Base-by-base conservation (phyloP, 208 protist species). In the Phytomonas sp. region DNA sequence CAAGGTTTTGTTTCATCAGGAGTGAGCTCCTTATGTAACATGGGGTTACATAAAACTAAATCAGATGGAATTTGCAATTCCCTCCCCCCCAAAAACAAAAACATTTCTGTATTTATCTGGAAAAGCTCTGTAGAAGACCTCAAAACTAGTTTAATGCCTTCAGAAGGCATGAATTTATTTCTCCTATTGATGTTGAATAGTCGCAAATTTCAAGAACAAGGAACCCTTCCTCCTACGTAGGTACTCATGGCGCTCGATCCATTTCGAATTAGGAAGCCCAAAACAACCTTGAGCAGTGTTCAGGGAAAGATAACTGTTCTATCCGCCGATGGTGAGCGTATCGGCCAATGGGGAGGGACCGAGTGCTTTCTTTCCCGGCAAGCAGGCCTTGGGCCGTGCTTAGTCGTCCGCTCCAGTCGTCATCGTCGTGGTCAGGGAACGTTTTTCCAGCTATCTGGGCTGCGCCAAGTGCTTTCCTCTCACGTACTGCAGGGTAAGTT, bases 311-410 rank as follows among this genome's bases (percentile, higher is more conserved):
- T 95, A 40, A 56, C 79, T 23, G 84, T 91, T 26, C 74, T 70
- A 51, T 70, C 74, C 11, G 84, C 85, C 26, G 78, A 88, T 26
- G 89, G 87, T 28, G 85, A 82, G 74, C 80, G 84, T 11, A 78
- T 95, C 37, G 86, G 86, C 4, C 81, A 83, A 68, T 95, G 87
- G 85, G 89, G 89, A 34, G 89, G 89, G 32, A 93, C 89, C 1
- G 86, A 92, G 67, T 95, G 89, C 76, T 95, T 91, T 73, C 85
- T 95, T 62, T 91, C 84, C 2, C 67, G 76, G 9, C 82, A 95
- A 73, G 71, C 64, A 13, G 80, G 79, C 3, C 60, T 90, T 23
- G 89, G 89, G 17, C 89, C 89, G 8, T 95, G 89, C 64, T 76
- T 95, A 29, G 85, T 95, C 40, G 89, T 95, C 17, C 84, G 86